Evolutionary conservation across 2,329 filamentous ascomycete species (phyloP).

Genomic region (Phialocephala sp.): DNA sequence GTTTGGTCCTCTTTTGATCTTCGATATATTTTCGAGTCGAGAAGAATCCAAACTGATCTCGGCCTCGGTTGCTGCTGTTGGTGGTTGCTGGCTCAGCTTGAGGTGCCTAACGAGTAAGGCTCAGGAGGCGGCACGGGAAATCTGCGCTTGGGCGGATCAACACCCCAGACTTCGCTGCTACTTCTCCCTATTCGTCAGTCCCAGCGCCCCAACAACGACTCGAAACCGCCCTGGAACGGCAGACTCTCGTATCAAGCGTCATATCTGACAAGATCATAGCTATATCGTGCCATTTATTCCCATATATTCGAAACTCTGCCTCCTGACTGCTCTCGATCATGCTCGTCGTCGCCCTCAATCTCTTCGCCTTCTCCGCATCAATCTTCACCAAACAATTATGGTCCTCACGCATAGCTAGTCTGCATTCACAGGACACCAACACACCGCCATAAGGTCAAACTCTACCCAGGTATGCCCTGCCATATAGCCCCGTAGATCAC

Average conservation of each 20-base stretch:
- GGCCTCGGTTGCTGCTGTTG: neutral
- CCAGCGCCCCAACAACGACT: neutral
- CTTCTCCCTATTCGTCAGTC: neutral
- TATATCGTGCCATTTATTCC: constrained; percentile 19
- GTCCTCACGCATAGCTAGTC: constrained; percentile 29
- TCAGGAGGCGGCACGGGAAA: too few relatives aligned
- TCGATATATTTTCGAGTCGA: neutral
- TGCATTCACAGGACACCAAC: constrained; percentile 26
- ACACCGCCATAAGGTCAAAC: constrained; percentile 31
- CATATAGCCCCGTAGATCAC: constrained; percentile 8
- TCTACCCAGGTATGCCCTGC: constrained; percentile 33
- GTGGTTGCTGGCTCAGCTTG: neutral
- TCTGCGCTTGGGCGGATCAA: constrained; percentile 1
- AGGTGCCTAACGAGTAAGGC: neutral
- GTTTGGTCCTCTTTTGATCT: neutral
- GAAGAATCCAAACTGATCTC: neutral
- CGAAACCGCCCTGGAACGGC: constrained; percentile 8
- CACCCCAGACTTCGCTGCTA: neutral
- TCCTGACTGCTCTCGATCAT: constrained; percentile 23
- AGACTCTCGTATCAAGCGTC: neutral
- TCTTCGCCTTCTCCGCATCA: constrained; percentile 14
- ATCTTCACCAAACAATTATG: constrained; percentile 24
- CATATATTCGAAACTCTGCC: constrained; percentile 27
- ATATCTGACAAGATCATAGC: constrained; percentile 2
- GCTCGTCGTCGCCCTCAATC: constrained; percentile 24